Evolutionary conservation across 2,329 filamentous ascomycete species (phyloP).

Genomic region (Pyricularia sp.): DNA sequence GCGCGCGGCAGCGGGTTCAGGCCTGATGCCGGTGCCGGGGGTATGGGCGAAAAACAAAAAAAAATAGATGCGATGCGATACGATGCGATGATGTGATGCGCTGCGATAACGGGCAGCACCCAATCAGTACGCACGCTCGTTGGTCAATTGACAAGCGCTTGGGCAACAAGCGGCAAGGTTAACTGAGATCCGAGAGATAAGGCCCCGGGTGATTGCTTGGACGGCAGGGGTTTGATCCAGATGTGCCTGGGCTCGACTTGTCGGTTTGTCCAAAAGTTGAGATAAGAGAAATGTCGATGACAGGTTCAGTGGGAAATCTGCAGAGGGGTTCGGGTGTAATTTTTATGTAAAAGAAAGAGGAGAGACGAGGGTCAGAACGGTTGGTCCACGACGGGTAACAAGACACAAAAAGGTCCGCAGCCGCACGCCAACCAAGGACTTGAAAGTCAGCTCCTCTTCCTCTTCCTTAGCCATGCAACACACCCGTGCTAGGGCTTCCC

Average conservation of each 20-base stretch:
- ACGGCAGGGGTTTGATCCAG: conserved; percentile 8
- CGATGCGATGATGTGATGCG: conserved; percentile 4
- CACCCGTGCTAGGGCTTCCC: conserved; percentile 1
- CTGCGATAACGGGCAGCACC: conserved; percentile 19
- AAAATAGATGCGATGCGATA: neutral
- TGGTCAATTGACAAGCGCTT: conserved; percentile 5
- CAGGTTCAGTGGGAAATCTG: conserved; percentile 27
- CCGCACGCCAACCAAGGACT: neutral
- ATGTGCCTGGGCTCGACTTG: conserved; percentile 9
- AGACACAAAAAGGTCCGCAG: neutral
- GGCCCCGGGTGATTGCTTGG: conserved; percentile 15
- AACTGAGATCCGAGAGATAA: conserved; percentile 21
- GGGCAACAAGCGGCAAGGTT: conserved; percentile 6
- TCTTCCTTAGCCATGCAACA: neutral
- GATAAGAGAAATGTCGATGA: conserved; percentile 27
- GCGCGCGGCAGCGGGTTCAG: conserved; percentile 12
- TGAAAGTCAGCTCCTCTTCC: neutral
- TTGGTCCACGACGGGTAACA: neutral
- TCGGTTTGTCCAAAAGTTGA: conserved; percentile 16
- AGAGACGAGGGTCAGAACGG: conserved; percentile 15
- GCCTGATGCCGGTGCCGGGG: conserved; percentile 7
- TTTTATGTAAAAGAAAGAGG: conserved; percentile 40
- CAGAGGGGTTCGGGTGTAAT: conserved; percentile 25
- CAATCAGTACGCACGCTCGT: conserved; percentile 23
- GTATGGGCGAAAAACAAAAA: neutral